phyloP scores from a whole-genome alignment of 257 asterid genomes.

The Capsicum rhomboideum region DNA sequence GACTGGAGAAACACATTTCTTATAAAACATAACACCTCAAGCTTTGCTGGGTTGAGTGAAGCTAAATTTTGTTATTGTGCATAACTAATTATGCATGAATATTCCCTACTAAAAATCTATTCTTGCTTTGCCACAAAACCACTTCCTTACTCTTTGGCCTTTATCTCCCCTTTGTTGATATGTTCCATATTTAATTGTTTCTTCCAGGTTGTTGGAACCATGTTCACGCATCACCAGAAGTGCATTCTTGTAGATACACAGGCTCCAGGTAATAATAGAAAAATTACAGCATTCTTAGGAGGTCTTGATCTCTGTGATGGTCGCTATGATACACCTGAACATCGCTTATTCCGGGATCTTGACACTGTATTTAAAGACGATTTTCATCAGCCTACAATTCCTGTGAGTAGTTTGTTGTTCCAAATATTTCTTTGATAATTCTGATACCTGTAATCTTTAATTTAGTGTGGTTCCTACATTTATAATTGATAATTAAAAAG shows the following conservation, averaged over 20 bases:
- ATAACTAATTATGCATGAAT: not conserved
- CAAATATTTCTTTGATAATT: not conserved
- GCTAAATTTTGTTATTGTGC: not conserved
- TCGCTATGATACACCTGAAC: conserved; percentile 92
- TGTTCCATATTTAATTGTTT: not conserved
- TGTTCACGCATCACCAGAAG: conserved; percentile 94
- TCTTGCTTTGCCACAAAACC: not conserved
- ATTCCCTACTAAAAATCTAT: not conserved
- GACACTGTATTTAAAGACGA: conserved; percentile 68
- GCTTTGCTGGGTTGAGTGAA: not conserved
- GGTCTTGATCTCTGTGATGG: conserved; percentile 97
- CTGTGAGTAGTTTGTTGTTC: conserved; percentile 39
- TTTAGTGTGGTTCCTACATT: not conserved
- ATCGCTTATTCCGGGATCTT: conserved; percentile 61
- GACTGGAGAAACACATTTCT: not conserved
- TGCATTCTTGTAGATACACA: conserved; percentile 88
- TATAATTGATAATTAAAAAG: not conserved
- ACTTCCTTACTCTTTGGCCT: not conserved
- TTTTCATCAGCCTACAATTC: conserved; percentile 70
- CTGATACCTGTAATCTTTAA: not conserved
- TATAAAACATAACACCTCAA: not conserved
- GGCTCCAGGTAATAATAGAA: conserved; percentile 74
- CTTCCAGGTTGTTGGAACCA: conserved; percentile 71
- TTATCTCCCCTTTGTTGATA: not conserved
- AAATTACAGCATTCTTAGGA: conserved; percentile 80